Evolutionary conservation across 163 green algal genomes (phyloP).

Genomic region (Chlamydomonas reinhardtii): DNA sequence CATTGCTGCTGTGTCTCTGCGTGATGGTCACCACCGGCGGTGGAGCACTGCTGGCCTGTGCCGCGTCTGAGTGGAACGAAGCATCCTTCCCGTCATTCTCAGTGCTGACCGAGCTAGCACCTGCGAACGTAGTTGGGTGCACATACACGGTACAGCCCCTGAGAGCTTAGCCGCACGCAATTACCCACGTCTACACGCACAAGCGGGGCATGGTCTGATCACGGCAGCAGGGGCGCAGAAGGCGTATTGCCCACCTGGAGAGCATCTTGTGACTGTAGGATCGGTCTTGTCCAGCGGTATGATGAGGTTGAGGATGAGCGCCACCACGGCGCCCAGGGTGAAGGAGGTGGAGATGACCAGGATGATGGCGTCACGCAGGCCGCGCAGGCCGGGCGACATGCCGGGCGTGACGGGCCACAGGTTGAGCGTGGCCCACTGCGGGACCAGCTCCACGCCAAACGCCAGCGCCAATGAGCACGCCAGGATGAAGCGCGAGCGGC

Average conservation of each 20-base stretch:
- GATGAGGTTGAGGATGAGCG: slow-evolving; percentile 70
- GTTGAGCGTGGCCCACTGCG: slow-evolving; percentile 60
- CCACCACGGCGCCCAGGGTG: slow-evolving; percentile 56
- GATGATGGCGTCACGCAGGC: slow-evolving; percentile 72
- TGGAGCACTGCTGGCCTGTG: too few relatives aligned
- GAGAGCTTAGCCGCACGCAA: too few relatives aligned
- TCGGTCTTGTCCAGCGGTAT: slow-evolving; percentile 53
- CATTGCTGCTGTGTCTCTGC: too few relatives aligned
- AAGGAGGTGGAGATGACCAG: slow-evolving; percentile 68
- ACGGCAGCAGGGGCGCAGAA: too few relatives aligned
- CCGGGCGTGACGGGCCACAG: slow-evolving; percentile 68
- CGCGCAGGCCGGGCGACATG: slow-evolving; percentile 27
- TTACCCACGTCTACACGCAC: too few relatives aligned
- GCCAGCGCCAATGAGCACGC: slow-evolving; percentile 76
- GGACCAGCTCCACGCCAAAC: slow-evolving; percentile 80
- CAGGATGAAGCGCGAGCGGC: slow-evolving; percentile 88
- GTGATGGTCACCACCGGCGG: too few relatives aligned
- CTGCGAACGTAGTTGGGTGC: too few relatives aligned
- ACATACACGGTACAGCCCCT: too few relatives aligned
- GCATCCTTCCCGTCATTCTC: too few relatives aligned
- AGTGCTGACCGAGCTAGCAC: too few relatives aligned
- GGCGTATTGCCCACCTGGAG: background rate
- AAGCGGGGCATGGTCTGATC: too few relatives aligned
- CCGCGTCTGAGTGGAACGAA: too few relatives aligned
- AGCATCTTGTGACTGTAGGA: background rate